Evolutionary conservation across 2,329 filamentous ascomycete genomes (phyloP).

Genomic region (Botrytis squamosa): DNA sequence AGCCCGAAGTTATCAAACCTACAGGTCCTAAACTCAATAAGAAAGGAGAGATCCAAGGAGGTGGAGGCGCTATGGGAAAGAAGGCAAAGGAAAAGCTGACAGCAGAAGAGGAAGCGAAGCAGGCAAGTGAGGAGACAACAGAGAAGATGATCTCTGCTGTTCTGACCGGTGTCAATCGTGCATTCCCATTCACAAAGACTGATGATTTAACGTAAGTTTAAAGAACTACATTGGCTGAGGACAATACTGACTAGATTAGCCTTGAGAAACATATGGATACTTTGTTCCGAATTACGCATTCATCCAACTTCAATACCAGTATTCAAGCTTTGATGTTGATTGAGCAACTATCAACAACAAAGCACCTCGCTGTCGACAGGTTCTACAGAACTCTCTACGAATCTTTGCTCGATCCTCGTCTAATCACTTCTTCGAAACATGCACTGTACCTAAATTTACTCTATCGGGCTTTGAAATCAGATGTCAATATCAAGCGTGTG

Average conservation of each 20-base stretch:
- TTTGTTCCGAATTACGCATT: slow-evolving; percentile 93
- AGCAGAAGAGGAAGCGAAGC: slow-evolving; percentile 43
- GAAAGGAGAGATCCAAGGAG: slow-evolving; percentile 52
- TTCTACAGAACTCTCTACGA: slow-evolving; percentile 97
- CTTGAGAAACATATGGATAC: slow-evolving; percentile 90
- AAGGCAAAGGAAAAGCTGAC: slow-evolving; percentile 46
- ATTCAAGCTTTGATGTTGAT: slow-evolving; percentile 94
- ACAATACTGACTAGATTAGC: slow-evolving; percentile 43
- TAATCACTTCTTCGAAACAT: slow-evolving; percentile 90
- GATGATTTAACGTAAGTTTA: slow-evolving; percentile 67
- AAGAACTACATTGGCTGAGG: neutral
- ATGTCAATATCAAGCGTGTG: slow-evolving; percentile 85
- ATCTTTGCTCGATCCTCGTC: slow-evolving; percentile 84
- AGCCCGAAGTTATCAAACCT: slow-evolving; percentile 41
- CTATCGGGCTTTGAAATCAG: slow-evolving; percentile 82
- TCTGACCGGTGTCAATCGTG: slow-evolving; percentile 90
- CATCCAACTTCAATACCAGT: slow-evolving; percentile 97
- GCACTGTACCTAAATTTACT: slow-evolving; percentile 91
- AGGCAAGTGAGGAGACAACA: slow-evolving; percentile 50
- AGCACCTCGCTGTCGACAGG: slow-evolving; percentile 79
- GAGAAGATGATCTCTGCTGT: slow-evolving; percentile 93
- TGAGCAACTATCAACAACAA: slow-evolving; percentile 81
- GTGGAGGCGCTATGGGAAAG: slow-evolving; percentile 51
- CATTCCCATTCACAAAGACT: slow-evolving; percentile 85
- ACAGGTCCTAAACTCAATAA: slow-evolving; percentile 48